Base-by-base conservation (phyloP, 108 stramenopile species). In the Cyclostephanos tholiformis region DNA sequence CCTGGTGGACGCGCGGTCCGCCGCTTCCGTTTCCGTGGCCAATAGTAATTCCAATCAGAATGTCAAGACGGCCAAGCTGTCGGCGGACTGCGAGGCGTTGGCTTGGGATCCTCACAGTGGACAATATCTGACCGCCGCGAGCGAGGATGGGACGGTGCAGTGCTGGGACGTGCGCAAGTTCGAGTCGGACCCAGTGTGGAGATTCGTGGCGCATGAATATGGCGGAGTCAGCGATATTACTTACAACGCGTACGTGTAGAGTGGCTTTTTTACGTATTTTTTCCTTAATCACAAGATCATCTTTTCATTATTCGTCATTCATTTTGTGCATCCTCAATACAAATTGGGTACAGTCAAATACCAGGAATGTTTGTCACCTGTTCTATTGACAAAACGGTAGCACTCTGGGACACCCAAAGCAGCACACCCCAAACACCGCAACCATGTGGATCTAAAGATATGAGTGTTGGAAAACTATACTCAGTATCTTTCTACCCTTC, bases 141-240 rank as follows among this genome's bases (percentile, higher is more conserved):
- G 84, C 41, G 98, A 99, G 76, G 93, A 97, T 79, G 98, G 98
- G 12, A 79, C 77, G 6, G 75, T 99, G n/a, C 63, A 66, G 58
- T 90, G 86, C 67, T 97, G 94, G 90, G 98, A 99, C 75, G 90
- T 97, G 63, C 88, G 98, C 41, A 92, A 94, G 56, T 94, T 97
- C 75, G 91, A 73, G 19, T 82, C 55, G 35, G 82, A 87, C n/a
- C 91, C 94, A 0, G 77, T 95, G 16, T 97, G 92, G 92, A 82
- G 87, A 11, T 82, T 95, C 58, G 82, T 92, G 32, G 96, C 91
- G 25, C 94, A 92, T 72, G 93, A 93, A 71, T 95, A 77, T 67
- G 93, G 95, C 22, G 96, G 94, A 43, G 85, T 95, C 23, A 91
- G 89, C 71, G 90, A 92, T 72, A 65, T 99, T 13, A 84, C 88